Evolutionary conservation across 257 asterid species (phyloP).

Genomic region (Gardenia jasminoides): DNA sequence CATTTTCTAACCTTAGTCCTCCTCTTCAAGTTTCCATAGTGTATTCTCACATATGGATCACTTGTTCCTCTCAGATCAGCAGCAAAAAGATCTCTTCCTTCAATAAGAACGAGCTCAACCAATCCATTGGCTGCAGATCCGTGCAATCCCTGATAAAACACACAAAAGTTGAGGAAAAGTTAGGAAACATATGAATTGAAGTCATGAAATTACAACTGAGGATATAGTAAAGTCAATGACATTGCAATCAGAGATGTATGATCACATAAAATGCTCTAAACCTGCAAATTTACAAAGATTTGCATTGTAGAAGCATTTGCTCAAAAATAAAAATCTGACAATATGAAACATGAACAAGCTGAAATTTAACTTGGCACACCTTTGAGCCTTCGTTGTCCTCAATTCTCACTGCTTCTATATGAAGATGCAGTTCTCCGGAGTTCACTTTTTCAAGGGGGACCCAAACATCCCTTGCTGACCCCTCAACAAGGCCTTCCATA

Average conservation of each 20-base stretch:
- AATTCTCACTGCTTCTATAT: slow-evolving; percentile 63
- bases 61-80: slow-evolving; percentile 99
- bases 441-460: slow-evolving; percentile 90
- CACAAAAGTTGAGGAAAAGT: not conserved
- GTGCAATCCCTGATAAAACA: slow-evolving; percentile 50
- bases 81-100: slow-evolving; percentile 88
- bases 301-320: not conserved
- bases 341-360: not conserved
- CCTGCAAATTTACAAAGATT: not conserved
- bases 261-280: not conserved
- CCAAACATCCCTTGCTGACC: slow-evolving; percentile 66
- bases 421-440: slow-evolving; percentile 88
- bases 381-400: slow-evolving; percentile 53
- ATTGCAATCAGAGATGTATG: not conserved
- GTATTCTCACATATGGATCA: slow-evolving; percentile 92
- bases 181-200: not conserved
- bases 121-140: slow-evolving; percentile 53
- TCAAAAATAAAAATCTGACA: not conserved
- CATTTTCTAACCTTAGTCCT: slow-evolving; percentile 66
- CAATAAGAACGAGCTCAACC: slow-evolving; percentile 86
- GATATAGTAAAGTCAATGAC: not conserved
- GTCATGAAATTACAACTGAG: not conserved
- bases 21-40: slow-evolving; percentile 84
- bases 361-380: slow-evolving; percentile 37
- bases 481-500: slow-evolving; percentile 91